Conservation (phyloP, 2,329 filamentous ascomycete genomes). For the Colletotrichum sp. region DNA sequence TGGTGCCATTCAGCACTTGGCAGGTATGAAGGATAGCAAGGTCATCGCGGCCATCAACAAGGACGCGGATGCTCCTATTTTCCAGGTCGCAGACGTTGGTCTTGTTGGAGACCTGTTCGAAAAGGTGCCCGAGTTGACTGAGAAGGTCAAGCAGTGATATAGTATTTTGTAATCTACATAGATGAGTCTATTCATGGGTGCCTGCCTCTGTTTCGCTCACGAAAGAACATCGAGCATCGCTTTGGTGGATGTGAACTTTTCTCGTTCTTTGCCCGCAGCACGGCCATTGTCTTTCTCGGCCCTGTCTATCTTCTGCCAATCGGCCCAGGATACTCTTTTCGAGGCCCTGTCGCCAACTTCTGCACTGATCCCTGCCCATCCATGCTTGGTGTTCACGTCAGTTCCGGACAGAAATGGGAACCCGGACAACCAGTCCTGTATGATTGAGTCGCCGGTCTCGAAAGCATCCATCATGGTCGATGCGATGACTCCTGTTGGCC, state of each 20-base stretch:
- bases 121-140: conserved; percentile 92
- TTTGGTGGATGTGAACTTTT: conserved; percentile 65
- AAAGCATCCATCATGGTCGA: conserved; percentile 97
- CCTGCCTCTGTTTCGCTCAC: conserved; percentile 40
- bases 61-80: conserved; percentile 95
- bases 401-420: conserved; percentile 40
- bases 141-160: conserved; percentile 76
- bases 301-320: conserved; percentile 85
- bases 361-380: conserved; percentile 78
- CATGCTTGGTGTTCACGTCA: conserved; percentile 37
- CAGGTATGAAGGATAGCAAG: conserved; percentile 99
- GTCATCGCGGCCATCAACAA: conserved; percentile 99
- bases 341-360: conserved; percentile 63
- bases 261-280: conserved; percentile 75
- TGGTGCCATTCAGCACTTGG: conserved; percentile 96
- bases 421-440: conserved; percentile 71
- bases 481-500: conserved; percentile 94
- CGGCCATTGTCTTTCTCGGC: conserved; percentile 74
- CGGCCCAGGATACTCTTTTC: conserved; percentile 74
- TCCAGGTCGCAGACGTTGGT: conserved; percentile 96
- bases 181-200: not conserved
- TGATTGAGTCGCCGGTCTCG: conserved; percentile 82
- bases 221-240: conserved; percentile 60
- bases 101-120: conserved; percentile 96
- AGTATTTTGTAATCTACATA: not conserved